A percentile compares a stretch with the other conserved stretches of the same genome.
Evolutionary conservation across 1,284 basidiomycete genomes (phyloP).

Genomic region (Tilletiopsis washingtonensis): DNA sequence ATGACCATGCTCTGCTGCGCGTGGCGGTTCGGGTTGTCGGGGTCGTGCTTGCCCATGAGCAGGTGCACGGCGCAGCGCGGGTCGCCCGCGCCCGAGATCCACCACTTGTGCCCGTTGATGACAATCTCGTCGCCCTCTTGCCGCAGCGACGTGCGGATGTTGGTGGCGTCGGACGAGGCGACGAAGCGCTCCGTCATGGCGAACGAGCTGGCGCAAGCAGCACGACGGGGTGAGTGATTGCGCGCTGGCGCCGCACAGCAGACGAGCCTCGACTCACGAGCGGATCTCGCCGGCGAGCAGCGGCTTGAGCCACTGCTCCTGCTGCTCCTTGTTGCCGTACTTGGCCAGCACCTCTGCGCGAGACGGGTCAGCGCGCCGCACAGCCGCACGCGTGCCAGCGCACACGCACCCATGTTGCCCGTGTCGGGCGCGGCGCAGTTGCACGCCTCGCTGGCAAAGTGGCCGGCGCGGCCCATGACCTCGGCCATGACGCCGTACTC

Average conservation of each 20-base stretch:
- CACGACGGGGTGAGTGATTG: too few relatives aligned
- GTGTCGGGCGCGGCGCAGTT: conserved; percentile 95
- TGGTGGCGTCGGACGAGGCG: conserved; percentile 90
- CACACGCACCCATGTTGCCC: conserved; percentile 51
- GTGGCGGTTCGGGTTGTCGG: conserved; percentile 64
- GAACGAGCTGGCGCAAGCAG: conserved; percentile 50
- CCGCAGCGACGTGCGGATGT: conserved; percentile 81
- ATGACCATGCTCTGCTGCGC: conserved; percentile 87
- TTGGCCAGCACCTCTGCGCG: conserved; percentile 77
- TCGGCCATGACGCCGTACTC: conserved; percentile 98
- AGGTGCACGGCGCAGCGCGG: conserved; percentile 81
- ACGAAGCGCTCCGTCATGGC: conserved; percentile 50
- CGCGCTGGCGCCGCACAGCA: neutral
- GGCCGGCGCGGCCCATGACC: conserved; percentile 73
- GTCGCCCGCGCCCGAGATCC: conserved; percentile 95
- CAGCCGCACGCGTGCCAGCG: neutral
- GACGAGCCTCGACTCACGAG: conserved; percentile 58
- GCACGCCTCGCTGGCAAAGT: conserved; percentile 72
- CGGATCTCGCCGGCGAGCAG: conserved; percentile 86
- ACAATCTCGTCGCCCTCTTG: conserved; percentile 81
- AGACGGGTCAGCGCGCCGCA: too few relatives aligned
- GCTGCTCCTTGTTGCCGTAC: conserved; percentile 81
- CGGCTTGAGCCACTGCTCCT: conserved; percentile 80
- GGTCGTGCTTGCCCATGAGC: conserved; percentile 84
- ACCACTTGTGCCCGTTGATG: conserved; percentile 98